Evolutionary conservation across 2,329 filamentous ascomycete genomes (phyloP).

Genomic region (Fusarium nematophilum): DNA sequence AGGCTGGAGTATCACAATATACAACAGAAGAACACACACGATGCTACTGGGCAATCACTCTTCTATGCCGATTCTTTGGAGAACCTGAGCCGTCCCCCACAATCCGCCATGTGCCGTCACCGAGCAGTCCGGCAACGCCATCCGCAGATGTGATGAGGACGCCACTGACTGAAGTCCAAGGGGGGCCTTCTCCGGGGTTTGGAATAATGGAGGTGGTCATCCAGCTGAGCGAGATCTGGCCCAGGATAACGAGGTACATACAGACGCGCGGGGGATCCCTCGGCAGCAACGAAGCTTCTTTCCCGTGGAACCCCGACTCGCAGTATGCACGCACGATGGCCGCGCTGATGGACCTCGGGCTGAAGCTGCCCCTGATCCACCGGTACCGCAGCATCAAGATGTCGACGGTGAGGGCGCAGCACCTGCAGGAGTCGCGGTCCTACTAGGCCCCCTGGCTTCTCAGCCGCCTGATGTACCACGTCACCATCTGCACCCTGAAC

Average conservation of each 20-base stretch:
- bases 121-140: not conserved
- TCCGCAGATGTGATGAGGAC: not conserved
- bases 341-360: conserved; percentile 7
- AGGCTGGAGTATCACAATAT: no score
- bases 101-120: not conserved
- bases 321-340: not conserved
- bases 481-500: conserved; percentile 15
- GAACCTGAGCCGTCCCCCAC: not conserved
- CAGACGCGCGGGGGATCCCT: not conserved
- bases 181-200: not conserved
- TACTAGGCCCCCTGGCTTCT: conserved; percentile 22
- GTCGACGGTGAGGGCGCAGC: not conserved
- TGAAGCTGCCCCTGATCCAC: conserved; percentile 6
- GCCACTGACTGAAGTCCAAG: not conserved
- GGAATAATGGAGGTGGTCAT: conserved; percentile 6
- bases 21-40: not conserved
- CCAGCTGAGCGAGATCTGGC: conserved; percentile 2
- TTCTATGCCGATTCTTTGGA: conserved; percentile 3
- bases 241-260: not conserved
- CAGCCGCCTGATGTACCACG: conserved; percentile 20
- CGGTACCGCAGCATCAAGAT: conserved; percentile 11
- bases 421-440: not conserved
- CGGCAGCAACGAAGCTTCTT: not conserved
- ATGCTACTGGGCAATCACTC: conserved; percentile 5
- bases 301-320: conserved; percentile 3